These are phyloP conservation scores for Paramyrothecium sp. DNA, from an alignment of 2,329 filamentous ascomycete species.

Conservation along the genomic window DNA sequence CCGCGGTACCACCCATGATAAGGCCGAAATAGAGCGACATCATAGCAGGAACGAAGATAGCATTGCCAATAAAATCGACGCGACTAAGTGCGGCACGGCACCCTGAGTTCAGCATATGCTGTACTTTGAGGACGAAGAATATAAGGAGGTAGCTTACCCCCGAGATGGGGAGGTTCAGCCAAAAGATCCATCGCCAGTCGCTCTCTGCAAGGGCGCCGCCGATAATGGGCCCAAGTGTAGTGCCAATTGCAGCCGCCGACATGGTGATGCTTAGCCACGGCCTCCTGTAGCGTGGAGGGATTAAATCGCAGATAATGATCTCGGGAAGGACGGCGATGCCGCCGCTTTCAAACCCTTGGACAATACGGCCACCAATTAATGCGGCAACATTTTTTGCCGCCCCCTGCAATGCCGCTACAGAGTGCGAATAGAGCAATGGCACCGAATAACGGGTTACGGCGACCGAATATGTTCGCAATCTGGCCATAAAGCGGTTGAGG, in stretches of 20 bases:
- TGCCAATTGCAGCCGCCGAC: conserved; percentile 24
- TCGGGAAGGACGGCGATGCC: conserved; percentile 17
- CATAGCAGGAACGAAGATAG: conserved; percentile 33
- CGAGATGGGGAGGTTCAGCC: conserved; percentile 34
- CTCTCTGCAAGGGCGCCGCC: conserved; percentile 13
- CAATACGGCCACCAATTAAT: neutral
- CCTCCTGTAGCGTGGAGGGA: conserved; percentile 44
- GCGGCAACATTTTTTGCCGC: neutral
- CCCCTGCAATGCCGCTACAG: neutral
- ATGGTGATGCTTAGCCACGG: conserved; percentile 33
- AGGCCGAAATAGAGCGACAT: conserved; percentile 28
- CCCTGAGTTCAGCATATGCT: conserved; percentile 13
- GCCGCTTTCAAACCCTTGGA: conserved; percentile 39
- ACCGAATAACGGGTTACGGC: neutral
- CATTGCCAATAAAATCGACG: conserved; percentile 40
- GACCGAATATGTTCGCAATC: neutral
- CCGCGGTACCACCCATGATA: conserved; percentile 34
- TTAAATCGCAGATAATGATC: conserved; percentile 38
- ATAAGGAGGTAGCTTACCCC: conserved; percentile 23
- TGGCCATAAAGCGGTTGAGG: neutral
- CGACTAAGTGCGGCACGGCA: conserved; percentile 11
- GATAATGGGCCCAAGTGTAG: conserved; percentile 23
- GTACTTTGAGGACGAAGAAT: conserved; percentile 32
- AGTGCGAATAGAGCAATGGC: neutral
- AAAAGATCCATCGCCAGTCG: conserved; percentile 41